These are phyloP conservation scores for Mucor saturninus DNA, from an alignment of 371 early-diverging fungal species.

Conservation along the genomic window DNA sequence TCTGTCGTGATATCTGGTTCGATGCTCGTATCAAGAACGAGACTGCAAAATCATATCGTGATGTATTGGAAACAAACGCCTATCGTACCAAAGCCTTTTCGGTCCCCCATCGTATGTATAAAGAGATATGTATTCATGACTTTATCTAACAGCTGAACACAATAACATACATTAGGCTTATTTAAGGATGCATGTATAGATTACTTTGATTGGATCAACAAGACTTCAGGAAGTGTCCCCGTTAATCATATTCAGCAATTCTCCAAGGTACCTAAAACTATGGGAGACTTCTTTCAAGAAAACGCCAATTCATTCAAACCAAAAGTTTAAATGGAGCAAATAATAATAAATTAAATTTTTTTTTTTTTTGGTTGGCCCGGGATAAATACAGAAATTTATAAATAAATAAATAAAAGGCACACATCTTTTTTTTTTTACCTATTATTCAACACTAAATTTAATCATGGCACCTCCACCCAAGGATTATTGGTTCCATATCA, in stretches of 20 bases:
- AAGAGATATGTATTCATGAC: no score
- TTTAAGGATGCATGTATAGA: constrained; percentile 40
- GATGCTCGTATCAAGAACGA: constrained; percentile 50
- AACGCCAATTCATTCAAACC: constrained; percentile 49
- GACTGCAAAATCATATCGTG: constrained; percentile 28
- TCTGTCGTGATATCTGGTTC: constrained; percentile 45
- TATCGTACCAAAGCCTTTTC: constrained; percentile 24
- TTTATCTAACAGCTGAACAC: background rate
- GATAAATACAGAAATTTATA: background rate
- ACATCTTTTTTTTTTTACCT: constrained; percentile 4
- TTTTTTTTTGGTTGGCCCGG: background rate
- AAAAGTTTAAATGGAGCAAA: constrained; percentile 30
- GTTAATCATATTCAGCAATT: constrained; percentile 32
- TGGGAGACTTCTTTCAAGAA: constrained; percentile 40
- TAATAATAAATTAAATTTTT: background rate
- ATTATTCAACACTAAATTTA: background rate
- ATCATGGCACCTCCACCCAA: constrained; percentile 6
- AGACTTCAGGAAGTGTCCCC: constrained; percentile 36
- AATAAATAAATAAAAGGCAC: background rate
- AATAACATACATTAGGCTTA: constrained; percentile 21
- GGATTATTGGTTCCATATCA: constrained; percentile 26
- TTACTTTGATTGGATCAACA: constrained; percentile 49
- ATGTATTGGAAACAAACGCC: constrained; percentile 23
- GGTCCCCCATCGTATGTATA: constrained; percentile 36
- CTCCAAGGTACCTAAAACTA: constrained; percentile 24